Evolutionary conservation across 371 early-diverging fungal genomes (phyloP).

Genomic region (Coemansia sp.): DNA sequence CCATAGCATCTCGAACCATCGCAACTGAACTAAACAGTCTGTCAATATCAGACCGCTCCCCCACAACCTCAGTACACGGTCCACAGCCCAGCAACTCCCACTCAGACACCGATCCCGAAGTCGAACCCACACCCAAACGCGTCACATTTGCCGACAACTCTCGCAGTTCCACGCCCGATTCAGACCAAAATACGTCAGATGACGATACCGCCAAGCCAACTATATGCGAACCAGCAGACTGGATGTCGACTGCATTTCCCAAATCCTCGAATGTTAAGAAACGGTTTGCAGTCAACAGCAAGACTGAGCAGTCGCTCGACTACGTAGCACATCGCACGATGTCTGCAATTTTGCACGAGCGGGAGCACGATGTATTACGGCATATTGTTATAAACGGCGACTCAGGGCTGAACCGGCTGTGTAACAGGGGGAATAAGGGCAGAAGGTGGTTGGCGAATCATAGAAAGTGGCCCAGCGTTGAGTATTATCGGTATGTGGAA

Average conservation of each 20-base stretch:
- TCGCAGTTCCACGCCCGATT: neutral
- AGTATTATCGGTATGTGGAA: slow-evolving; percentile 7
- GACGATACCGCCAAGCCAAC: neutral
- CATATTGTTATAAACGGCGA: slow-evolving; percentile 20
- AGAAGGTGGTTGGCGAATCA: neutral
- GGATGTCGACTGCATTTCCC: neutral
- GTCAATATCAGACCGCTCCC: neutral
- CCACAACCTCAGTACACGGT: too few relatives aligned
- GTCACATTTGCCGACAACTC: slow-evolving; percentile 4
- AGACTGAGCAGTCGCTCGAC: neutral
- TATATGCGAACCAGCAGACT: neutral
- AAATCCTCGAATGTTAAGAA: neutral
- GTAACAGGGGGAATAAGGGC: too few relatives aligned
- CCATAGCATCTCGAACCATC: neutral
- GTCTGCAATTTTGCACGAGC: slow-evolving; percentile 11
- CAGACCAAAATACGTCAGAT: neutral
- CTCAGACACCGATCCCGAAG: neutral
- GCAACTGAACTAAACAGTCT: neutral
- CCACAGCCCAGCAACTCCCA: neutral
- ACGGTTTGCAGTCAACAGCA: neutral
- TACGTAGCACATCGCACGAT: slow-evolving; percentile 22
- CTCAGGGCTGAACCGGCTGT: neutral
- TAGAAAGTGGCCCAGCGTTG: slow-evolving; percentile 18
- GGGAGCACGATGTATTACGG: slow-evolving; percentile 21
- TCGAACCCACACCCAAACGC: too few relatives aligned